Evolutionary conservation across 371 early-diverging fungal species (phyloP), one percentile per base, ranked within the genome.

Genomic region (Enterocytospora artemiae): DNA sequence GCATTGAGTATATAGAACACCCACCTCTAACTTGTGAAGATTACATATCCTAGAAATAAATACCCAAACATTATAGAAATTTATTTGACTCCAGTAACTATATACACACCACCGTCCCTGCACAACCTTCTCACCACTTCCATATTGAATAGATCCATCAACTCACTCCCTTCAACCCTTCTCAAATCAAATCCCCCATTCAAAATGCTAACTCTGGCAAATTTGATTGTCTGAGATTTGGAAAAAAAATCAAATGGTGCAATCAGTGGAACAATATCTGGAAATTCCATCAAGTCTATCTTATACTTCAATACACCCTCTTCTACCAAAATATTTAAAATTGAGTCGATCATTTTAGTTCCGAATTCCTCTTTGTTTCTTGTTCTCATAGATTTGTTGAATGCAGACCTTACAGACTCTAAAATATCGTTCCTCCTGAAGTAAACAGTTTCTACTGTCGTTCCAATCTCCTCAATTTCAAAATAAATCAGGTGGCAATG

Each of bases 401-500:
- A n/a, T 41, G 41, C 41, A 16, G 41, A 16, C 16, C 41, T 20
- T 20, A 41, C 41, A 16, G 14, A 16, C 41, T 41, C 41, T 20
- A 41, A 16, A 16, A 41, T 14, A 16, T 14, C 41, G 41, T 41
- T 41, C 16, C 41, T 14, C 41, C n/a, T 20, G 41, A 16, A n/a
- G 41, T 41, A 41, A n/a, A 16, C n/a, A 16, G 41, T 41, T 14
- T 41, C 14, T 14, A 16, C 14, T 14, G n/a, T 41, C 16, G 16
- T 41, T 41, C 41, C 41, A n/a, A 41, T 41, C 41, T 41, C 41
- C 41, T 41, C 41, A 16, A 41, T 41, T 20, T 20, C n/a, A n/a
- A 41, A n/a, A n/a, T n/a, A n/a, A n/a, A n/a, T n/a, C n/a, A n/a
- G n/a, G n/a, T n/a, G n/a, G n/a, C n/a, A n/a, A n/a, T n/a, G n/a